Base-by-base conservation (phyloP, 805 yeast species). In the Candida taoyuanica region DNA sequence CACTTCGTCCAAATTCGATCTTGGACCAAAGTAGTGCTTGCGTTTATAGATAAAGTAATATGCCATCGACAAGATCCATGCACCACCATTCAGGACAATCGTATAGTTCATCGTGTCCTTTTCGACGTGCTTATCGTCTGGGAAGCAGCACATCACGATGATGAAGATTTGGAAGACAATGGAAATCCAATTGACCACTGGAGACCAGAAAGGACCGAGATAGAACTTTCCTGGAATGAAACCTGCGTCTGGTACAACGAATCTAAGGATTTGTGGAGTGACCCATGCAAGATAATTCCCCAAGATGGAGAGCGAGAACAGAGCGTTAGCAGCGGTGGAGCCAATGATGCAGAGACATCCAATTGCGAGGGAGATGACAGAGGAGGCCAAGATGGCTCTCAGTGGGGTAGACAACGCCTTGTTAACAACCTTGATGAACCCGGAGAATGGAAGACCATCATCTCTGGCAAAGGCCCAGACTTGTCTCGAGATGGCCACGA, bases 401-500 rank as follows among this genome's bases (percentile, higher is more conserved):
- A 79, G 58, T n/a, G 93, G 91, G 21, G 77, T 81, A 21, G 71
- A 68, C 24, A 73, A 60, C 41, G 56, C 69, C 36, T 72, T 67
- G 52, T 81, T 67, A 31, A 83, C 84, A 33, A 65, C 72, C 48
- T 78, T 76, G 44, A 82, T 68, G 51, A 64, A 64, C 30, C 66
- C 57, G 13, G 80, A 69, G 46, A 78, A 63, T 12, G 89, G 89
- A 39, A 81, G 67, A 27, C 86, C 86, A 45, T 79, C 78, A 56
- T 81, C 89, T 63, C 89, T 72, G 17, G 85, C 79, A 60, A 79
- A 79, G 4, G 86, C 85, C 77, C 82, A 81, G 36, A 77, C 68
- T 58, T 78, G 86, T 58, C 87, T 70, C 2, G 83, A 76, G 9
- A 73, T 68, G 16, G 84, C 84, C 21, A 77, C 67, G 34, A 77